These are phyloP conservation scores for Tylopilus felleus DNA, from an alignment of 768 basidiomycete species.

Conservation along the genomic window DNA sequence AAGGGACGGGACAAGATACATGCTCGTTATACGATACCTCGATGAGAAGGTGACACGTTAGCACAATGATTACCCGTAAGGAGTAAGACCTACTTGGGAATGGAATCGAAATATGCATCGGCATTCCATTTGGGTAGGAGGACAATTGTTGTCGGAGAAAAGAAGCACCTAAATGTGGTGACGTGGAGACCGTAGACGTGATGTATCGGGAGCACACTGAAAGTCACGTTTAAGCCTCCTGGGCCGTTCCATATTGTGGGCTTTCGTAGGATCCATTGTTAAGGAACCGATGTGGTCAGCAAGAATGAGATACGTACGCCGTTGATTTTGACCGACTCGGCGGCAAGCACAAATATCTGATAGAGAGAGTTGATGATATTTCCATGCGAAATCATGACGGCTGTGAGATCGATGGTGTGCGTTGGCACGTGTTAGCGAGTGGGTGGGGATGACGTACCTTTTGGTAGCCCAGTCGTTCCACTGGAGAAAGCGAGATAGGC, in stretches of 20 bases:
- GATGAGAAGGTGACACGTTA: not conserved
- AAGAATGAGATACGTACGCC: conserved; percentile 32
- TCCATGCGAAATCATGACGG: conserved; percentile 71
- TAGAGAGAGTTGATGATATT: conserved; percentile 48
- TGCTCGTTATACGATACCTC: conserved; percentile 52
- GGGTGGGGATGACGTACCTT: conserved; percentile 42
- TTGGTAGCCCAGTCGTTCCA: conserved; percentile 73
- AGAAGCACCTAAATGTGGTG: conserved; percentile 46
- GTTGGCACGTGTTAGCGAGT: not conserved
- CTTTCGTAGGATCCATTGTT: conserved; percentile 23
- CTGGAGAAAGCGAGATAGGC: conserved; percentile 76
- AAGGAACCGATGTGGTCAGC: not conserved
- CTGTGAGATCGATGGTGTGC: conserved; percentile 32
- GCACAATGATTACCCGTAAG: not conserved
- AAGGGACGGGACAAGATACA: conserved; percentile 59
- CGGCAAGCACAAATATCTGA: conserved; percentile 35
- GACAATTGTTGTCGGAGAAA: conserved; percentile 45
- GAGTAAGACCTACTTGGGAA: conserved; percentile 51
- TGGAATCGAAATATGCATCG: conserved; percentile 45
- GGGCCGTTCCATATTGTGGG: conserved; percentile 39
- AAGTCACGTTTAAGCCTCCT: conserved; percentile 43
- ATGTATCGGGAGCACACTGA: conserved; percentile 66
- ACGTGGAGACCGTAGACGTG: conserved; percentile 63
- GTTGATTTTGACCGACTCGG: conserved; percentile 34
- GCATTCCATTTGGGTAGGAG: conserved; percentile 62